A percentile compares a stretch with the other conserved stretches of the same genome.
phyloP scores from a whole-genome alignment of 2,329 filamentous ascomycete species.

The Pseudogymnoascus verrucosus region DNA sequence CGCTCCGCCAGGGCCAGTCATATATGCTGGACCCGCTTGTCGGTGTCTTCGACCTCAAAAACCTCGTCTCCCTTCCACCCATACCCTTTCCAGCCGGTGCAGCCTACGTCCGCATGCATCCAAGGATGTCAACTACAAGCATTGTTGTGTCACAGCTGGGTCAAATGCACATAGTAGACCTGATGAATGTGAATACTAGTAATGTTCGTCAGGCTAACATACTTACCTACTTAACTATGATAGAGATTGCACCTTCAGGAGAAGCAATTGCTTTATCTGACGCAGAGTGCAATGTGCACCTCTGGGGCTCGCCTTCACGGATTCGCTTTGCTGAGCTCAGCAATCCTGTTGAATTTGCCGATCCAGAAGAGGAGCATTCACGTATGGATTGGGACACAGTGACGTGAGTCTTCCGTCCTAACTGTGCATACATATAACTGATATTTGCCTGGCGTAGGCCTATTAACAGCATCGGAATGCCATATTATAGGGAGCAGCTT shows the following conservation, averaged over 20 bases:
- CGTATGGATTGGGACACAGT: constrained; percentile 57
- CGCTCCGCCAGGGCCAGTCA: constrained; percentile 67
- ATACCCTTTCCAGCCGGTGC: constrained; percentile 90
- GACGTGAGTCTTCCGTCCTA: constrained; percentile 41
- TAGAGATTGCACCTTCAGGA: constrained; percentile 64
- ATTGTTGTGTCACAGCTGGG: constrained; percentile 89
- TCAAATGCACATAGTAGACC: constrained; percentile 90
- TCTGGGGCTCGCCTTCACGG: constrained; percentile 64
- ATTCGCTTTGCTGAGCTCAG: constrained; percentile 64
- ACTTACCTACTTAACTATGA: constrained; percentile 48
- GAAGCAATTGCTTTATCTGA: constrained; percentile 62
- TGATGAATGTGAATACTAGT: constrained; percentile 68
- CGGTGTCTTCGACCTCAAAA: constrained; percentile 93
- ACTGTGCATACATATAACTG: background rate
- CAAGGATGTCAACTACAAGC: constrained; percentile 87
- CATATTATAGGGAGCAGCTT: constrained; percentile 82
- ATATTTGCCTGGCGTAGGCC: constrained; percentile 43
- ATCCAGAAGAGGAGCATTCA: constrained; percentile 42
- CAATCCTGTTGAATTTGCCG: constrained; percentile 58
- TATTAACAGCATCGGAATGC: constrained; percentile 79
- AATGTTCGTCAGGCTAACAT: constrained; percentile 61
- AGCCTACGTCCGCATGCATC: constrained; percentile 93
- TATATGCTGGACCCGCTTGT: constrained; percentile 87
- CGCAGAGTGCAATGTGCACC: constrained; percentile 54
- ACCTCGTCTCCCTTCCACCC: constrained; percentile 75